Evolutionary conservation across 2,329 filamentous ascomycete species (phyloP).

Genomic region (Fusarium nurragi): DNA sequence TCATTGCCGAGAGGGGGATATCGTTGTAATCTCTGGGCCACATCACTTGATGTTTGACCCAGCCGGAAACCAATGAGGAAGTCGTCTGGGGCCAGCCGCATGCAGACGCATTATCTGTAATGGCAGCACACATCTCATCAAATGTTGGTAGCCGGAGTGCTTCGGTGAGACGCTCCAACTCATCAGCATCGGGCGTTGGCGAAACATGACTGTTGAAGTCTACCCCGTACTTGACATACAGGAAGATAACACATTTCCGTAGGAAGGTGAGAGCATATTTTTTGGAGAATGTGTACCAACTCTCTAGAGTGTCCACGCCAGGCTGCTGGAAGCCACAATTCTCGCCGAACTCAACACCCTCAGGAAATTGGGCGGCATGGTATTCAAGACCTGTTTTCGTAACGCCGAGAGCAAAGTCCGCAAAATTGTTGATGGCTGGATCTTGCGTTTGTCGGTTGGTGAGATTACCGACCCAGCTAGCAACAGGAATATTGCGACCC

Average conservation of each 20-base stretch:
- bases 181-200: constrained; percentile 71
- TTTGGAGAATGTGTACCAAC: constrained; percentile 70
- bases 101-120: constrained; percentile 56
- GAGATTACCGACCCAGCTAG: constrained; percentile 60
- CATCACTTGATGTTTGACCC: constrained; percentile 73
- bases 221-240: constrained; percentile 88
- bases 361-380: constrained; percentile 46
- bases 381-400: constrained; percentile 57
- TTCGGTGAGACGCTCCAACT: constrained; percentile 83
- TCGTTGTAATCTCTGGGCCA: constrained; percentile 49
- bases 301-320: constrained; percentile 62
- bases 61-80: constrained; percentile 66
- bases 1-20: constrained; percentile 55
- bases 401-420: constrained; percentile 62
- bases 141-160: constrained; percentile 80
- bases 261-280: constrained; percentile 92
- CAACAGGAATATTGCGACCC: constrained; percentile 62
- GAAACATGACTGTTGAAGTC: constrained; percentile 80
- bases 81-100: constrained; percentile 62
- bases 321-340: constrained; percentile 65
- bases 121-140: constrained; percentile 76
- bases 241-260: constrained; percentile 82
- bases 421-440: constrained; percentile 63
- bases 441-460: constrained; percentile 56
- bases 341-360: constrained; percentile 42